Percentiles rank a stretch among this genome's conserved stretches.
These are phyloP conservation scores for Pholiota microspora DNA, from an alignment of 768 basidiomycete species.

Conservation along the genomic window DNA sequence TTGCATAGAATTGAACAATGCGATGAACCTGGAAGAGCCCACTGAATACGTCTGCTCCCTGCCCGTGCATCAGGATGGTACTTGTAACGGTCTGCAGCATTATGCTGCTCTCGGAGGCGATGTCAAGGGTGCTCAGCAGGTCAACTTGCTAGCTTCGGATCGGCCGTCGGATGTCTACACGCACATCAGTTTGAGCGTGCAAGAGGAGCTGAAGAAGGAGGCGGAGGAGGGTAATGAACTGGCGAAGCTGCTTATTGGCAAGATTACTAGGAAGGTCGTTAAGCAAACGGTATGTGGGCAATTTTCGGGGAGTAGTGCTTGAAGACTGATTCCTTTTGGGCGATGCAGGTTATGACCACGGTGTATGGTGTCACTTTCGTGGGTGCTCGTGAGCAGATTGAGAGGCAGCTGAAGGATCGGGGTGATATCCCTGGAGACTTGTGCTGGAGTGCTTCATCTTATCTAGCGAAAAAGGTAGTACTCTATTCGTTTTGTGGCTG, in stretches of 20 bases:
- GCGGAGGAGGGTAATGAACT: slow-evolving; percentile 45
- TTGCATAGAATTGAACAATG: slow-evolving; percentile 84
- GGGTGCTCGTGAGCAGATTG: slow-evolving; percentile 94
- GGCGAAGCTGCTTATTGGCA: slow-evolving; percentile 68
- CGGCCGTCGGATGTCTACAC: slow-evolving; percentile 95
- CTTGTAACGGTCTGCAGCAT: slow-evolving; percentile 97
- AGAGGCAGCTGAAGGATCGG: slow-evolving; percentile 78
- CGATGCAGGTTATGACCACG: slow-evolving; percentile 89
- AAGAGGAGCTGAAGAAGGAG: slow-evolving; percentile 60
- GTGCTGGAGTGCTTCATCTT: slow-evolving; percentile 72
- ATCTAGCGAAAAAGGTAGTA: slow-evolving; percentile 74
- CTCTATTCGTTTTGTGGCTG: background rate
- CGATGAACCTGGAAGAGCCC: slow-evolving; percentile 69
- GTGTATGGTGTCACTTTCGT: slow-evolving; percentile 97
- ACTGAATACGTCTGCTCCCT: slow-evolving; percentile 61
- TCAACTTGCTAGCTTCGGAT: slow-evolving; percentile 84
- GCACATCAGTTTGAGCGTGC: slow-evolving; percentile 85
- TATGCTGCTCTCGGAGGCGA: slow-evolving; percentile 98
- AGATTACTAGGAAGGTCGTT: slow-evolving; percentile 89
- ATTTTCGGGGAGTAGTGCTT: background rate
- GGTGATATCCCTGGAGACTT: slow-evolving; percentile 69
- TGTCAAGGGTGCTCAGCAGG: slow-evolving; percentile 81
- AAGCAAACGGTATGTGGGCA: slow-evolving; percentile 84
- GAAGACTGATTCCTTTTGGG: background rate
- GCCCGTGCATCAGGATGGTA: slow-evolving; percentile 98